These are phyloP conservation scores for Aureobasidium sp. DNA, from an alignment of 2,329 filamentous ascomycete species.

Conservation along the genomic window DNA sequence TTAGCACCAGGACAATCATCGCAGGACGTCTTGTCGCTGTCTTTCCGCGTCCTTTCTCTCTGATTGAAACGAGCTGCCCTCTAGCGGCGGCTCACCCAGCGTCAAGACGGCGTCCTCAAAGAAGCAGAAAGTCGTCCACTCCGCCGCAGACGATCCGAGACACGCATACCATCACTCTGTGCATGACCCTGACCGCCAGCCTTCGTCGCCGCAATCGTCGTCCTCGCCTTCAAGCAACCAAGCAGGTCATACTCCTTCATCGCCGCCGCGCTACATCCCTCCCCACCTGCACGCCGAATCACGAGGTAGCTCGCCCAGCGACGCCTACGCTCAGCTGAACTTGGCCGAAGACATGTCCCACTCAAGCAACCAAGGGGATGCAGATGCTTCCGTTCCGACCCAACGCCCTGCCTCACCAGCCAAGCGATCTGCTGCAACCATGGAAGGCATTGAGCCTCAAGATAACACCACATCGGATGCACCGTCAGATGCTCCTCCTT, in stretches of 20 bases:
- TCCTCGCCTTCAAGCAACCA: slow-evolving; percentile 19
- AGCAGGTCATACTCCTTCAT: slow-evolving; percentile 19
- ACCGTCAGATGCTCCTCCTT: slow-evolving; percentile 16
- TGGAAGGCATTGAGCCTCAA: slow-evolving; percentile 38
- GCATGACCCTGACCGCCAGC: slow-evolving; percentile 18
- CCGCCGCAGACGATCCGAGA: slow-evolving; percentile 21
- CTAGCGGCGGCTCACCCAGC: slow-evolving; percentile 19
- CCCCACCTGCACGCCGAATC: slow-evolving; percentile 42
- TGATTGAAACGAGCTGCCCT: slow-evolving; percentile 16
- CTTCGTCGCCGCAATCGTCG: slow-evolving; percentile 19
- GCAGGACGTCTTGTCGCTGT: not conserved
- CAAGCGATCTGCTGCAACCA: slow-evolving; percentile 49
- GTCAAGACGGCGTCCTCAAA: slow-evolving; percentile 28
- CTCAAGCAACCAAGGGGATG: slow-evolving; percentile 23
- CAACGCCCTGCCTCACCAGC: slow-evolving; percentile 46
- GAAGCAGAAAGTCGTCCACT: slow-evolving; percentile 41
- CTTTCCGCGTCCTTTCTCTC: not conserved
- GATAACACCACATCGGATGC: not conserved
- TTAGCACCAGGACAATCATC: not conserved
- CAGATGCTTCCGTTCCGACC: not conserved
- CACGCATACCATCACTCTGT: slow-evolving; percentile 20
- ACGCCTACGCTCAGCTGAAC: slow-evolving; percentile 47
- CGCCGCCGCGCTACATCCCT: slow-evolving; percentile 45
- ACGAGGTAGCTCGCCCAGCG: slow-evolving; percentile 37
- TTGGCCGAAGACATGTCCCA: slow-evolving; percentile 41